phyloP scores from a whole-genome alignment of 1,284 basidiomycete genomes.

The Ceratobasidium sp. region DNA sequence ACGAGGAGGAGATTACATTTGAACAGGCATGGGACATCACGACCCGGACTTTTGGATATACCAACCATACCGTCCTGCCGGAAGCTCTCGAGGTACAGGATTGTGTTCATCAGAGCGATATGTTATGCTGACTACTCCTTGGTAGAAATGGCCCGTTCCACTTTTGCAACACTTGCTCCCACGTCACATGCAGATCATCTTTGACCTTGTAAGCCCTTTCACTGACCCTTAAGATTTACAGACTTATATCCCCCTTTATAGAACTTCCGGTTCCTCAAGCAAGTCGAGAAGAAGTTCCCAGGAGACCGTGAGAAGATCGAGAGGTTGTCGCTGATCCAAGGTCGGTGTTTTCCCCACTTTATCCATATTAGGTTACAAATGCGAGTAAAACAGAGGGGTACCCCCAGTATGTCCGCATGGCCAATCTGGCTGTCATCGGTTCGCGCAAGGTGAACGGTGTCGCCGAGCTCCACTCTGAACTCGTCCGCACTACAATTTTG shows the following conservation, averaged over 20 bases:
- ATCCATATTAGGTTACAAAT: slow-evolving; percentile 8
- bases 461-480: slow-evolving; percentile 73
- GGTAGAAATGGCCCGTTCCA: slow-evolving; percentile 87
- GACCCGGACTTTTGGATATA: slow-evolving; percentile 90
- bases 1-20: slow-evolving; percentile 89
- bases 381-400: slow-evolving; percentile 66
- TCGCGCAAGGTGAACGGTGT: slow-evolving; percentile 87
- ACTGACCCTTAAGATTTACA: not conserved
- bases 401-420: slow-evolving; percentile 89
- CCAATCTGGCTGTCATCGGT: slow-evolving; percentile 77
- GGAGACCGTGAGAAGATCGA: slow-evolving; percentile 77
- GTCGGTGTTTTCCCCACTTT: slow-evolving; percentile 49
- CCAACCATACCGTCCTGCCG: slow-evolving; percentile 80
- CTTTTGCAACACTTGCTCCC: slow-evolving; percentile 83
- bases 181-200: slow-evolving; percentile 88
- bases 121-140: not conserved
- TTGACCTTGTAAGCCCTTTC: too few relatives aligned
- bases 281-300: slow-evolving; percentile 86
- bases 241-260: slow-evolving; percentile 28
- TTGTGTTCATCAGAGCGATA: too few relatives aligned
- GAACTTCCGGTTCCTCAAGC: slow-evolving; percentile 38
- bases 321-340: slow-evolving; percentile 90
- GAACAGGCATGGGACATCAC: slow-evolving; percentile 84
- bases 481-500: slow-evolving; percentile 69
- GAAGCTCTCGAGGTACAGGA: slow-evolving; percentile 42